Percentiles rank a stretch among this genome's conserved stretches.
Conservation (phyloP, 108 stramenopile genomes). For the Craspedostauros australis region DNA sequence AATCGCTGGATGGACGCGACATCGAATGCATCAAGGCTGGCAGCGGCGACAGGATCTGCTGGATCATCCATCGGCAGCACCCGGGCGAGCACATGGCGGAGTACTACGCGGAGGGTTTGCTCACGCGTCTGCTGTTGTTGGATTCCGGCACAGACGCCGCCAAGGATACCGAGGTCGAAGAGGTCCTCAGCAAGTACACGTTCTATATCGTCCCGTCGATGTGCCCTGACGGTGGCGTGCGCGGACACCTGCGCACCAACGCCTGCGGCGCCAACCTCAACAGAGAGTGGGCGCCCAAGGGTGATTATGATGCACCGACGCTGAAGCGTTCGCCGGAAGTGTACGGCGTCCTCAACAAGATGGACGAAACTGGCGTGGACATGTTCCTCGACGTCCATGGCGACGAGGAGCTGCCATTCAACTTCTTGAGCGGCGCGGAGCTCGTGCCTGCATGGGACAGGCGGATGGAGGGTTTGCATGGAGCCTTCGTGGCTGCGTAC, state of each 20-base stretch:
- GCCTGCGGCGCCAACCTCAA: constrained; percentile 78
- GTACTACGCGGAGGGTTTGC: constrained; percentile 57
- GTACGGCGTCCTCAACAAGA: constrained; percentile 59
- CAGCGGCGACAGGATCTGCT: constrained; percentile 46
- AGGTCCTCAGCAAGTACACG: constrained; percentile 45
- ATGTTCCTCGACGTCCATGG: constrained; percentile 85
- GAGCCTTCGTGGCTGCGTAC: constrained; percentile 70
- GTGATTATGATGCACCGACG: constrained; percentile 71
- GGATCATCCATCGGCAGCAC: constrained; percentile 83
- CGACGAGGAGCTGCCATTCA: constrained; percentile 81
- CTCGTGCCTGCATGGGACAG: constrained; percentile 64
- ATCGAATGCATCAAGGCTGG: constrained; percentile 66
- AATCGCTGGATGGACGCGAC: constrained; percentile 61
- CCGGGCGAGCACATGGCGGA: constrained; percentile 78
- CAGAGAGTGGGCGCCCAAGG: constrained; percentile 78
- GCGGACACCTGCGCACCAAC: constrained; percentile 77
- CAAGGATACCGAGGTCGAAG: constrained; percentile 37
- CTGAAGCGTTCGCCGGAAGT: constrained; percentile 81
- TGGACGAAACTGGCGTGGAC: constrained; percentile 82
- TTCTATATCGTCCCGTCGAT: constrained; percentile 87
- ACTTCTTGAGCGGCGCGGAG: constrained; percentile 72
- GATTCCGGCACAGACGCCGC: constrained; percentile 31
- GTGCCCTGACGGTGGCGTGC: constrained; percentile 75
- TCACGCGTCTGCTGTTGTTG: constrained; percentile 52
- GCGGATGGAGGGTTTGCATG: constrained; percentile 65